Evolutionary conservation across 768 basidiomycete genomes (phyloP).

Genomic region (Sutorius australiensis): DNA sequence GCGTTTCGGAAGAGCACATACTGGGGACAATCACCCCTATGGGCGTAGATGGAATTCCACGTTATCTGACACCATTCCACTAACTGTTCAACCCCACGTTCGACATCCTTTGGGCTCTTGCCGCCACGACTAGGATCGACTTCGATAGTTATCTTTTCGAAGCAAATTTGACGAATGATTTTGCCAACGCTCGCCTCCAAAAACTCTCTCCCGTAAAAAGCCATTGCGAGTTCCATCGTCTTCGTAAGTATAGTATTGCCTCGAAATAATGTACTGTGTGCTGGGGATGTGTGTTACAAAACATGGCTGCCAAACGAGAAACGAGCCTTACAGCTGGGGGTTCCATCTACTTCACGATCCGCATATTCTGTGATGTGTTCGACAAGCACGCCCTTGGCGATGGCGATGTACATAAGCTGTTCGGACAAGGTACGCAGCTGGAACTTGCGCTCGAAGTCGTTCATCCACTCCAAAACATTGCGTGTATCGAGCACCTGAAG

Average conservation of each 20-base stretch:
- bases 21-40: slow-evolving; percentile 70
- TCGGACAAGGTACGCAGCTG: slow-evolving; percentile 60
- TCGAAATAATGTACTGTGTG: slow-evolving; percentile 71
- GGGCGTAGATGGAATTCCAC: slow-evolving; percentile 79
- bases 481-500: slow-evolving; percentile 42
- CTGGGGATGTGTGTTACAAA: slow-evolving; percentile 33
- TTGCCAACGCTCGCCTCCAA: slow-evolving; percentile 76
- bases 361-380: slow-evolving; percentile 69
- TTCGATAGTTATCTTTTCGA: slow-evolving; percentile 75
- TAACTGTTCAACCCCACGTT: slow-evolving; percentile 64
- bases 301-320: not conserved
- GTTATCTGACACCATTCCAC: slow-evolving; percentile 76
- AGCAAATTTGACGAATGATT: slow-evolving; percentile 63
- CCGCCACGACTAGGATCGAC: slow-evolving; percentile 71
- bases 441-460: slow-evolving; percentile 61
- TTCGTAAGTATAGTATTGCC: slow-evolving; percentile 68
- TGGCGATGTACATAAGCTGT: slow-evolving; percentile 65
- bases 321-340: slow-evolving; percentile 53
- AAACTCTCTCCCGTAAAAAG: slow-evolving; percentile 76
- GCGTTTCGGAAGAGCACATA: slow-evolving; percentile 36
- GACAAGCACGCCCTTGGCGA: slow-evolving; percentile 61
- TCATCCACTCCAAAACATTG: slow-evolving; percentile 73
- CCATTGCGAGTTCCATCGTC: slow-evolving; percentile 76
- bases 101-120: slow-evolving; percentile 57
- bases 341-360: slow-evolving; percentile 64